These are phyloP conservation scores for Scytalidium lignicola DNA, from an alignment of 2,329 filamentous ascomycete species.

Conservation along the genomic window DNA sequence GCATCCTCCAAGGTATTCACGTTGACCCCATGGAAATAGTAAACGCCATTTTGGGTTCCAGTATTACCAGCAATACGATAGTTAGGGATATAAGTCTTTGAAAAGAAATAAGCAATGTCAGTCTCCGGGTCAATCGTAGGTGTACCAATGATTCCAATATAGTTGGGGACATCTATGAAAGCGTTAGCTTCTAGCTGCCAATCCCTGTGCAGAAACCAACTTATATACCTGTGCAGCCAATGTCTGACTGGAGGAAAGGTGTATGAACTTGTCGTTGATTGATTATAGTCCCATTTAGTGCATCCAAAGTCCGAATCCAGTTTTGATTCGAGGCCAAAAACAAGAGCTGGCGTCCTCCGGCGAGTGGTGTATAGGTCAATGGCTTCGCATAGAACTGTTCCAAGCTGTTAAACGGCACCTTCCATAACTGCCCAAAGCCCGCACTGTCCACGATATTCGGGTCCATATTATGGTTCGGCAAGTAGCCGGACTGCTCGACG, in stretches of 20 bases:
- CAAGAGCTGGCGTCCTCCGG: slow-evolving; percentile 24
- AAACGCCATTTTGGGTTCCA: slow-evolving; percentile 31
- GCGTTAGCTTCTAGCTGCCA: too few relatives aligned
- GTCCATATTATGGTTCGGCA: slow-evolving; percentile 34
- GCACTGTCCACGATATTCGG: slow-evolving; percentile 29
- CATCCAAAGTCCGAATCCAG: slow-evolving; percentile 30
- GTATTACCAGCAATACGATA: slow-evolving; percentile 12
- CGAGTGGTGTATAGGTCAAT: slow-evolving; percentile 32
- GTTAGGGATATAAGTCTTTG: slow-evolving; percentile 35
- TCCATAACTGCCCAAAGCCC: slow-evolving; percentile 34
- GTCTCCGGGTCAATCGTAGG: slow-evolving; percentile 41
- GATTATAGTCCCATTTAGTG: slow-evolving; percentile 30
- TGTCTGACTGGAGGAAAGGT: slow-evolving; percentile 44
- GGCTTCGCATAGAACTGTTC: slow-evolving; percentile 43
- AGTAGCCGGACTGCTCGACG: slow-evolving; percentile 25
- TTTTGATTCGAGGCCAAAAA: slow-evolving; percentile 30
- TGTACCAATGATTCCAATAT: slow-evolving; percentile 40
- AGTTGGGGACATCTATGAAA: slow-evolving; percentile 38
- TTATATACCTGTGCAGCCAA: slow-evolving; percentile 34
- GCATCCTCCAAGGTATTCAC: slow-evolving; percentile 34
- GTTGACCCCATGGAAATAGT: slow-evolving; percentile 35
- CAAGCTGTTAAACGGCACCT: slow-evolving; percentile 24
- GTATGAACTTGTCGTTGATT: slow-evolving; percentile 32
- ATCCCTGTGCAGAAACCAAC: too few relatives aligned
- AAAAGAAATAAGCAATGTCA: slow-evolving; percentile 38